Evolutionary conservation across 352 stramenopile genomes (phyloP).

Genomic region (Pythium vanterpoolii): DNA sequence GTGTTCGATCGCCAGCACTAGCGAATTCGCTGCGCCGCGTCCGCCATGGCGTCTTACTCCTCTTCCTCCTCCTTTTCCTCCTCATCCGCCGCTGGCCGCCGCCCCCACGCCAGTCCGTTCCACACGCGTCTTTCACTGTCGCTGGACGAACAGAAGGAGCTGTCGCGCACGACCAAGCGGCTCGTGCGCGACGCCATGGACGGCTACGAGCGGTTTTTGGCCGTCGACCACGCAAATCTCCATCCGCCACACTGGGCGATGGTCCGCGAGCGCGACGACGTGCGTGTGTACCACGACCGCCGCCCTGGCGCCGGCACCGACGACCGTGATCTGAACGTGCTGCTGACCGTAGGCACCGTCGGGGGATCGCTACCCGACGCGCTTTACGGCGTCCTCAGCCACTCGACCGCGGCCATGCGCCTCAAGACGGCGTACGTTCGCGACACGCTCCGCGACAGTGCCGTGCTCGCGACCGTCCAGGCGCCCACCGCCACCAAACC

Average conservation of each 20-base stretch:
- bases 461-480: conserved; percentile 48
- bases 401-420: conserved; percentile 44
- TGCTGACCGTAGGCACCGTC: conserved; percentile 37
- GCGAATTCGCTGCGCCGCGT: background rate
- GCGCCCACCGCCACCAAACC: conserved; percentile 39
- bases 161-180: conserved; percentile 40
- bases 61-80: background rate
- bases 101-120: conserved; percentile 49
- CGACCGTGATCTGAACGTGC: conserved; percentile 19
- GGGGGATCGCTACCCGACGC: conserved; percentile 52
- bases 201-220: conserved; percentile 50
- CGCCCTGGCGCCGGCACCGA: conserved; percentile 27
- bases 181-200: conserved; percentile 51
- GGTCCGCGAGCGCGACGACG: conserved; percentile 41
- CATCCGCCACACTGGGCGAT: conserved; percentile 38
- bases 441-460: conserved; percentile 41
- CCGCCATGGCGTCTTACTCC: background rate
- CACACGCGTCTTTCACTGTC: conserved; percentile 37
- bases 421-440: conserved; percentile 55
- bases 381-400: conserved; percentile 54
- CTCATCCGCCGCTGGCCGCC: background rate
- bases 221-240: conserved; percentile 33
- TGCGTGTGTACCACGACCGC: conserved; percentile 54
- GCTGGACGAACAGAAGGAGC: conserved; percentile 47
- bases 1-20: too few relatives aligned